These are phyloP conservation scores for Blastocystis sp. DNA, from an alignment of 352 stramenopile species.

Conservation along the genomic window DNA sequence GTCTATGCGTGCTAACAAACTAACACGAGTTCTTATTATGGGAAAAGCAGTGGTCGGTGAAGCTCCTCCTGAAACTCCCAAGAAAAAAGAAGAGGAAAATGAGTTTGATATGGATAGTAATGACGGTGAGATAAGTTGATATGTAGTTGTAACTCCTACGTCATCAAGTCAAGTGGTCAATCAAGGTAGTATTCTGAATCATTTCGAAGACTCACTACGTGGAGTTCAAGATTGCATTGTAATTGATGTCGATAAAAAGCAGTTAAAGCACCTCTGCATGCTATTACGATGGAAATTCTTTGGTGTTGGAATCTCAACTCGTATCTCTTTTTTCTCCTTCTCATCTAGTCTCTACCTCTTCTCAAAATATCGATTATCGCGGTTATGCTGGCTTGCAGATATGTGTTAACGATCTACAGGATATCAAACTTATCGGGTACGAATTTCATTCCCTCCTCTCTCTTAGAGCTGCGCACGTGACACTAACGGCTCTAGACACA, in stretches of 20 bases:
- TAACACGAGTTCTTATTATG: not conserved
- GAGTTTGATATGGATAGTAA: slow-evolving; percentile 44
- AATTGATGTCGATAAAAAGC: slow-evolving; percentile 27
- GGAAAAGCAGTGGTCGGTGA: slow-evolving; percentile 13
- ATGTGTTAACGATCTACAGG: slow-evolving; percentile 34
- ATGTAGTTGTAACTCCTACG: not conserved
- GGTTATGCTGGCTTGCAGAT: slow-evolving; percentile 30
- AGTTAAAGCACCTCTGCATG: slow-evolving; percentile 47
- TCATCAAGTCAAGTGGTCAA: not conserved
- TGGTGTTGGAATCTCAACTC: not conserved
- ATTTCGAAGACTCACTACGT: not conserved
- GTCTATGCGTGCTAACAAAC: not conserved
- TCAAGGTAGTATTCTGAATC: slow-evolving; percentile 8
- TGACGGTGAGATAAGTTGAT: not conserved
- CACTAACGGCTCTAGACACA: not conserved
- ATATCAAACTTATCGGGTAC: not conserved
- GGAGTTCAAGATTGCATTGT: slow-evolving; percentile 11
- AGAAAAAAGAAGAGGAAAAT: not conserved
- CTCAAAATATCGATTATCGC: not conserved
- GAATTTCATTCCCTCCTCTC: not conserved
- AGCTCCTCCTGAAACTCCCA: not conserved
- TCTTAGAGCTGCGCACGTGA: not conserved
- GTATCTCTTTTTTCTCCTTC: not conserved
- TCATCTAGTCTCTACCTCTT: not conserved
- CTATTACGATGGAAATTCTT: slow-evolving; percentile 39